Evolutionary conservation across 2,329 filamentous ascomycete species (phyloP), one percentile per base, ranked within the genome.

Genomic region (Clonostachys rosea): DNA sequence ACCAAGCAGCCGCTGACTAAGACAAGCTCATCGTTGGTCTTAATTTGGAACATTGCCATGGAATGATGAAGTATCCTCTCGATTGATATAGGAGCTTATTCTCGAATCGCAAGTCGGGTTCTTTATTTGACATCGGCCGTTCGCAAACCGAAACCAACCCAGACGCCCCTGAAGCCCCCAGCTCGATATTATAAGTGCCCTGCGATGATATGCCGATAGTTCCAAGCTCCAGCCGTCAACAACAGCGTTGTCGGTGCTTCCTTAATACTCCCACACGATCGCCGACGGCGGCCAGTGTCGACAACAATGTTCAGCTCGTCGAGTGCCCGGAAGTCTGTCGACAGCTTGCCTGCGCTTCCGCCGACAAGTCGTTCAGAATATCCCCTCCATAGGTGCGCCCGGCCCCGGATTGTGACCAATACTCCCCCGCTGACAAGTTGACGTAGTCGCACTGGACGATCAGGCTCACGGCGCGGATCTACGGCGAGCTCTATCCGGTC

Each of bases 401-500:
- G 9, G 9, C 24, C 24, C 24, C 24, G 24, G 10, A 30, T 10
- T 10, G 3, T 10, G 24, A 8, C 9, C 24, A 30, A 30, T 6
- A 3, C 24, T 30, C 9, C 24, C 8, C 24, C 8, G 24, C 24
- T 30, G 24, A 30, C 24, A 30, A 10, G 9, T 30, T 30, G 24
- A 30, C 24, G 9, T 30, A 56, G 53, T 44, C 71, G 76, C 49
- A 70, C 73, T 51, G 67, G 59, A 52, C 76, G 78, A 56, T 59
- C 69, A 12, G 60, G 61, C 13, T 74, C 79, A 43, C 77, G 91
- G 61, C 80, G 91, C 66, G 87, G 83, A 52, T 97, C 94, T 47
- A 88, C 84, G 24, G 86, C 91, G 41, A 95, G 91, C 73, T 96
- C 92, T 18, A 82, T 92, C 56, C 83, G 86, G 61, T 96, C 91